Conservation (phyloP, 306 rosid species). For the Trifolium dubium region DNA sequence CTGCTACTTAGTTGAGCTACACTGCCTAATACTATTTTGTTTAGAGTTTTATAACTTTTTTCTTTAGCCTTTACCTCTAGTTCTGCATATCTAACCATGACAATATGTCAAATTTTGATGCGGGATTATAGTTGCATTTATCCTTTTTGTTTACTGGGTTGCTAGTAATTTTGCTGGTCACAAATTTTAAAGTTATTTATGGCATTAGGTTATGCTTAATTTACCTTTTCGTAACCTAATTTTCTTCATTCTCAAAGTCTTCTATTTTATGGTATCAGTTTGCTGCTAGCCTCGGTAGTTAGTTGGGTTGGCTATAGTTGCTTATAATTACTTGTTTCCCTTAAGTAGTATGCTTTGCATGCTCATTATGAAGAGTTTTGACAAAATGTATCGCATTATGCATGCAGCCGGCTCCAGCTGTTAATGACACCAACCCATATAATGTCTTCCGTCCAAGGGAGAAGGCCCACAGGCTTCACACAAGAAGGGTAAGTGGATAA, state of each 20-base stretch:
- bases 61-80: slow-evolving; percentile 15
- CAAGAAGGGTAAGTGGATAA: slow-evolving; percentile 81
- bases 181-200: slow-evolving; percentile 29
- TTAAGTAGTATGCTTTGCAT: slow-evolving; percentile 27
- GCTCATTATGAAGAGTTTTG: slow-evolving; percentile 41
- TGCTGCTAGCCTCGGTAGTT: slow-evolving; percentile 17
- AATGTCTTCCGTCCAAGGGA: slow-evolving; percentile 99
- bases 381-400: slow-evolving; percentile 43
- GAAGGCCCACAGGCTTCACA: slow-evolving; percentile 96
- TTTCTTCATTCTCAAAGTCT: slow-evolving; percentile 21
- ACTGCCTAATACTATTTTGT: slow-evolving; percentile 12
- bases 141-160: slow-evolving; percentile 24
- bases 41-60: slow-evolving; percentile 2
- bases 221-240: neutral
- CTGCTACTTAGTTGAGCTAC: slow-evolving; percentile 14
- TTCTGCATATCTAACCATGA: neutral
- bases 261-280: slow-evolving; percentile 18
- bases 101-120: slow-evolving; percentile 23
- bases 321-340: slow-evolving; percentile 20
- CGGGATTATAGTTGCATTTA: slow-evolving; percentile 10
- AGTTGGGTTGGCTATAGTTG: slow-evolving; percentile 5
- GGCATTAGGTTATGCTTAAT: neutral
- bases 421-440: slow-evolving; percentile 95
- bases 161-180: neutral
- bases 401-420: slow-evolving; percentile 96